Evolutionary conservation across 1,284 basidiomycete genomes (phyloP).

Genomic region (Marasmius sp.): DNA sequence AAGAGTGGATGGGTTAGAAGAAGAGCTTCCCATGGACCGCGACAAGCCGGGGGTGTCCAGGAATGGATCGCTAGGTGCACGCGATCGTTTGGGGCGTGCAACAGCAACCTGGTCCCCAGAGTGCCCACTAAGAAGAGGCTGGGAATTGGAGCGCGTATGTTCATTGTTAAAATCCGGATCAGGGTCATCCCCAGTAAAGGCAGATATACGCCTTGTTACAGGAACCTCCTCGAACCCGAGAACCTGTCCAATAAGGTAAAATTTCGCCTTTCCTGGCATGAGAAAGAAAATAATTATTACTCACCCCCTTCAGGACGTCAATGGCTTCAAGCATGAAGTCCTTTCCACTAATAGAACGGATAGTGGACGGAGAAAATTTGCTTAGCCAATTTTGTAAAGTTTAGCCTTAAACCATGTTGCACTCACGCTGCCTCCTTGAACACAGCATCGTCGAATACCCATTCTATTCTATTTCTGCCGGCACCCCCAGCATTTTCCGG

Average conservation of each 20-base stretch:
- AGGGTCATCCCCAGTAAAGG: slow-evolving; percentile 31
- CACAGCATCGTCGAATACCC: slow-evolving; percentile 83
- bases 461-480: slow-evolving; percentile 62
- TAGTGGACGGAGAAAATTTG: slow-evolving; percentile 7
- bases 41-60: slow-evolving; percentile 65
- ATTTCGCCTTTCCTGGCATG: slow-evolving; percentile 12
- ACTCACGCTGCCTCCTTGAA: slow-evolving; percentile 83
- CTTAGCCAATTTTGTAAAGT: not conserved
- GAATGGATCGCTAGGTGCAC: slow-evolving; percentile 79
- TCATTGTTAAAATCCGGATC: slow-evolving; percentile 38
- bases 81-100: slow-evolving; percentile 56
- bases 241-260: slow-evolving; percentile 37
- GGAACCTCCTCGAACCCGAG: slow-evolving; percentile 66
- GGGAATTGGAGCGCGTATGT: slow-evolving; percentile 56
- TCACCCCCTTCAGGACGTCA: slow-evolving; percentile 77
- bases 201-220: slow-evolving; percentile 41
- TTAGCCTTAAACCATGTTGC: slow-evolving; percentile 8
- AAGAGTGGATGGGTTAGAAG: slow-evolving; percentile 51
- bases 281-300: slow-evolving; percentile 25
- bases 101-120: slow-evolving; percentile 36
- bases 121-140: slow-evolving; percentile 45
- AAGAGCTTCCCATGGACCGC: slow-evolving; percentile 43
- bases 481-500: slow-evolving; percentile 74
- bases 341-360: slow-evolving; percentile 57
- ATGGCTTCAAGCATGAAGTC: slow-evolving; percentile 83